Evolutionary conservation across 1,284 basidiomycete genomes (phyloP).

Genomic region (Blastosporella zonata): DNA sequence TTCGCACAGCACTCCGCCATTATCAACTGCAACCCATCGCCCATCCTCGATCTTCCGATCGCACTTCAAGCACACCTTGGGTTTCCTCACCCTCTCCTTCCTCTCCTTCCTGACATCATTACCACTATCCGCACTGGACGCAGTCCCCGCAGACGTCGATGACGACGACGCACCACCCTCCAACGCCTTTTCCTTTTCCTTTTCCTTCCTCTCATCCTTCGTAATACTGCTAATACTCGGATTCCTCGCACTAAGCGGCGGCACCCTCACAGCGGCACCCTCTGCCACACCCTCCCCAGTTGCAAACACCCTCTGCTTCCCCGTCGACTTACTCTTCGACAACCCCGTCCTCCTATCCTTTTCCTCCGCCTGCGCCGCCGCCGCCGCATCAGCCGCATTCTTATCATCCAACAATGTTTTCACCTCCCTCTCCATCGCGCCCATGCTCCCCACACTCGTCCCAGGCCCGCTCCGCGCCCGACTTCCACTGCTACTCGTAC

Average conservation of each 20-base stretch:
- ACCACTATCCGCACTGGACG: slow-evolving; percentile 8
- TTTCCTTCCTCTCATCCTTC: slow-evolving; percentile 43
- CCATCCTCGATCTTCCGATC: slow-evolving; percentile 69
- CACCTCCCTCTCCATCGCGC: slow-evolving; percentile 43
- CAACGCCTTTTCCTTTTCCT: slow-evolving; percentile 35
- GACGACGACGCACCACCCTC: slow-evolving; percentile 43
- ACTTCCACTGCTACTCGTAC: slow-evolving; percentile 8
- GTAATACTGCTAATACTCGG: slow-evolving; percentile 12
- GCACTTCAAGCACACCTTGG: slow-evolving; percentile 65
- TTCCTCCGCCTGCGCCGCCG: not conserved
- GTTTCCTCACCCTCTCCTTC: slow-evolving; percentile 30
- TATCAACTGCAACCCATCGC: slow-evolving; percentile 77
- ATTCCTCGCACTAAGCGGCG: slow-evolving; percentile 11
- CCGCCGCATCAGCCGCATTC: not conserved
- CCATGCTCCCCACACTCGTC: slow-evolving; percentile 23
- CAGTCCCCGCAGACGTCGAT: slow-evolving; percentile 44
- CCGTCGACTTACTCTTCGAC: slow-evolving; percentile 31
- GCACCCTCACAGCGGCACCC: slow-evolving; percentile 14
- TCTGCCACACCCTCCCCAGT: slow-evolving; percentile 7
- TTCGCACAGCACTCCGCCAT: slow-evolving; percentile 77
- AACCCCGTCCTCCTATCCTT: slow-evolving; percentile 21
- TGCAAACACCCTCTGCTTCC: slow-evolving; percentile 31
- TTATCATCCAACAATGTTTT: slow-evolving; percentile 47
- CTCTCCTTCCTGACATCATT: slow-evolving; percentile 19
- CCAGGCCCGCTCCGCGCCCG: slow-evolving; percentile 23